A percentile compares a stretch with the other conserved stretches of the same genome.
These are phyloP conservation scores for Bathelium albidoporum DNA, from an alignment of 495 filamentous ascomycete genomes.

Conservation along the genomic window DNA sequence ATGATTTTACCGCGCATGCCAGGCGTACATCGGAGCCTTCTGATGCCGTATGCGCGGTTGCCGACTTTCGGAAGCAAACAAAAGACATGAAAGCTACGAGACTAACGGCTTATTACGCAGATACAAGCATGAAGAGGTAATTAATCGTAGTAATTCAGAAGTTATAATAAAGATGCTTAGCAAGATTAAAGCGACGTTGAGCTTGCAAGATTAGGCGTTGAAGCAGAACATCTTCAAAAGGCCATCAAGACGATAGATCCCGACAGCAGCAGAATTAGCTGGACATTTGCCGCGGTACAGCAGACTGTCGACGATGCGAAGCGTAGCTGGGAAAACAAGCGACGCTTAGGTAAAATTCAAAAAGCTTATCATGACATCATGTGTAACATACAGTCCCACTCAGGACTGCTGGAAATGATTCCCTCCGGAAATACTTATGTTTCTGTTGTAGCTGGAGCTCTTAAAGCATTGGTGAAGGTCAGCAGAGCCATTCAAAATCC, in stretches of 20 bases:
- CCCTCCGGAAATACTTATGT: neutral
- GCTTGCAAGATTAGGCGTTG: neutral
- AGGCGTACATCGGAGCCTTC: neutral
- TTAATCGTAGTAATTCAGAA: neutral
- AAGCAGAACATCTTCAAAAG: neutral
- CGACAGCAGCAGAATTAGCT: neutral
- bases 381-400: neutral
- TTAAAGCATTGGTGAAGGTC: neutral
- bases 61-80: neutral
- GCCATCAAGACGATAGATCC: neutral
- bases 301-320: neutral
- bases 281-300: constrained; percentile 1
- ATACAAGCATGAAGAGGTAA: neutral
- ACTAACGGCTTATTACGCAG: neutral
- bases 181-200: neutral
- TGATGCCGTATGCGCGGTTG: neutral
- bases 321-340: neutral
- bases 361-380: neutral
- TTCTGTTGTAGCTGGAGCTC: neutral
- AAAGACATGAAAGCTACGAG: neutral
- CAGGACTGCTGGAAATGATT: neutral
- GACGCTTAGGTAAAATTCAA: neutral
- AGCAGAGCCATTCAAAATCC: neutral
- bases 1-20: neutral
- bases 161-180: too few relatives aligned